A percentile compares a stretch with the other conserved stretches of the same genome.
Conservation (phyloP, 805 yeast genomes). For the Saccharomycopsis lassenensis region DNA sequence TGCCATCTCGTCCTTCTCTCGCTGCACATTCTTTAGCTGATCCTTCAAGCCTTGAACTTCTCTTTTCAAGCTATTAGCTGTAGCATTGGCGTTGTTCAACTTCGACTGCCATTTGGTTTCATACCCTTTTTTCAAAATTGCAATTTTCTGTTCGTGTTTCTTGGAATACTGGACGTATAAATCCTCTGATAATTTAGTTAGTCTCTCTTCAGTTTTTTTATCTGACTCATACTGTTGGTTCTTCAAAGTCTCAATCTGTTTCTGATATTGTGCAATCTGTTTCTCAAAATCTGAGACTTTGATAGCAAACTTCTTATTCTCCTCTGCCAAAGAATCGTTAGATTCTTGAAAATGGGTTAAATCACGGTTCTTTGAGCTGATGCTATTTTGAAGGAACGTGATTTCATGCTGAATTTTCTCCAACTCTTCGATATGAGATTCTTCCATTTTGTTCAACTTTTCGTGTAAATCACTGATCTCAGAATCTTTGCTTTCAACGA, state of each 20-base stretch:
- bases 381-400: slow-evolving; percentile 11
- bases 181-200: slow-evolving; percentile 57
- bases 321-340: slow-evolving; percentile 14
- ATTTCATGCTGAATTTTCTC: slow-evolving; percentile 12
- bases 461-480: slow-evolving; percentile 8
- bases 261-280: slow-evolving; percentile 16
- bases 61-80: slow-evolving; percentile 34
- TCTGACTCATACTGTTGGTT: slow-evolving; percentile 27
- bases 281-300: slow-evolving; percentile 11
- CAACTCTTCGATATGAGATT: slow-evolving; percentile 12
- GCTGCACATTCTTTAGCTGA: slow-evolving; percentile 38
- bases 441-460: slow-evolving; percentile 6
- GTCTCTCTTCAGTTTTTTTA: slow-evolving; percentile 38
- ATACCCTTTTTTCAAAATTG: slow-evolving; percentile 46
- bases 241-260: slow-evolving; percentile 9
- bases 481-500: slow-evolving; percentile 6
- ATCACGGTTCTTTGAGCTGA: slow-evolving; percentile 11
- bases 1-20: slow-evolving; percentile 48
- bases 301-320: slow-evolving; percentile 3
- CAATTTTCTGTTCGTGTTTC: slow-evolving; percentile 66
- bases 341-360: slow-evolving; percentile 17
- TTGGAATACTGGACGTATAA: slow-evolving; percentile 63
- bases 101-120: slow-evolving; percentile 41
- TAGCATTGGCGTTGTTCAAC: slow-evolving; percentile 31
- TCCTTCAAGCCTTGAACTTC: slow-evolving; percentile 43